phyloP scores from a whole-genome alignment of 2,329 filamentous ascomycete species.

The Scedosporium boydii region DNA sequence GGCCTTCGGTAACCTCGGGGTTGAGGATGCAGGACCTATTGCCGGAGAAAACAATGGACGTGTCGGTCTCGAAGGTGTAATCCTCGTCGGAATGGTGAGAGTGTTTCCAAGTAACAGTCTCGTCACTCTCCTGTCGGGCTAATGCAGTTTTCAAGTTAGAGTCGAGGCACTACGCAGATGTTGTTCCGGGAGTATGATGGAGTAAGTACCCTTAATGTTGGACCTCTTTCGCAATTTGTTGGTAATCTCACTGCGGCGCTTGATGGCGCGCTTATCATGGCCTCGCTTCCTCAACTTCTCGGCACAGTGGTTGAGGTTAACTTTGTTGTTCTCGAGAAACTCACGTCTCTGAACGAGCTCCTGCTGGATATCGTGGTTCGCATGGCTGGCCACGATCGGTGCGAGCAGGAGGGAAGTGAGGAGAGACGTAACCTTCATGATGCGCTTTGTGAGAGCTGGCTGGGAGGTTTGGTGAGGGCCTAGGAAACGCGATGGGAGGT shows the following conservation, averaged over 20 bases:
- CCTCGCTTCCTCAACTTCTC: conserved; percentile 36
- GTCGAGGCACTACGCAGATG: neutral
- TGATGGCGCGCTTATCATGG: conserved; percentile 30
- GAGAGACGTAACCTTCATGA: neutral
- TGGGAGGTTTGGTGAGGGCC: too few species aligned
- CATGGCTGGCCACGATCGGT: conserved; percentile 26
- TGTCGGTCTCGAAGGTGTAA: conserved; percentile 19
- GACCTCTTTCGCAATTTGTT: conserved; percentile 31
- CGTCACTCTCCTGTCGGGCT: neutral
- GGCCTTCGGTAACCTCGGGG: conserved; percentile 41
- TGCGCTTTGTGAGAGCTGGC: neutral
- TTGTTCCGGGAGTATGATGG: neutral
- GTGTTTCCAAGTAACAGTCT: conserved; percentile 1
- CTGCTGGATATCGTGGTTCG: conserved; percentile 36
- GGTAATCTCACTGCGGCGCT: conserved; percentile 31
- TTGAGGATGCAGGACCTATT: conserved; percentile 36
- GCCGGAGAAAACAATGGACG: conserved; percentile 22
- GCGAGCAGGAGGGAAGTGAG: conserved; percentile 8
- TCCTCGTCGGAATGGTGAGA: conserved; percentile 21
- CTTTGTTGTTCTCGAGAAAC: conserved; percentile 31
- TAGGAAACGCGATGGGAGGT: too few species aligned
- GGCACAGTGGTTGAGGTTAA: conserved; percentile 36
- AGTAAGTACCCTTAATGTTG: conserved; percentile 11
- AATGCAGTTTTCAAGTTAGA: neutral
- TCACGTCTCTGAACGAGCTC: conserved; percentile 39